These are phyloP conservation scores for Croton laevigatus DNA, from an alignment of 441 rosid genomes.

Conservation along the genomic window DNA sequence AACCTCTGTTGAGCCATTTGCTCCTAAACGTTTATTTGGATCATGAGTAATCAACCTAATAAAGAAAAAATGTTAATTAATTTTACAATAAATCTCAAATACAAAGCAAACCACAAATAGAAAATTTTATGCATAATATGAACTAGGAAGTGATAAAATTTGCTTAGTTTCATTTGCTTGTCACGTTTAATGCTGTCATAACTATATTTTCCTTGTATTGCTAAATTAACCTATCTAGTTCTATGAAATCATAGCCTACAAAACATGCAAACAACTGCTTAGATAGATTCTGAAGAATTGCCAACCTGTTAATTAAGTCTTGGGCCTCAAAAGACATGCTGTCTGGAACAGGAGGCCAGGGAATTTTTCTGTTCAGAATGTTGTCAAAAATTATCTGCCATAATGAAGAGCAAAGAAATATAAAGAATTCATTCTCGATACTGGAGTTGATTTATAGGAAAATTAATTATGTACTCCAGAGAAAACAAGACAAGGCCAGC, in stretches of 20 bases:
- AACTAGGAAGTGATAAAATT: too few species aligned
- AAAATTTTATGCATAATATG: not conserved
- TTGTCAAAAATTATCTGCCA: slow-evolving; percentile 77
- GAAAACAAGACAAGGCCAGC: not conserved
- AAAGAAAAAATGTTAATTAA: slow-evolving; percentile 11
- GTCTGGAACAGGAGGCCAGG: slow-evolving; percentile 73
- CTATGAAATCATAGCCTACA: not conserved
- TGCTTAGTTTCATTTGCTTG: too few species aligned
- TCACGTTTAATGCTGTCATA: too few species aligned
- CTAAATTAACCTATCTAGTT: too few species aligned
- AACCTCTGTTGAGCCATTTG: slow-evolving; percentile 71
- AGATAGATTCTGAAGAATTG: slow-evolving; percentile 15
- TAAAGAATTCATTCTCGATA: slow-evolving; percentile 4
- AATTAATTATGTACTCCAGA: not conserved
- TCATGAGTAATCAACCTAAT: slow-evolving; percentile 69
- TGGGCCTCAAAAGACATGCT: slow-evolving; percentile 77
- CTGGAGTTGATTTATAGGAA: not conserved
- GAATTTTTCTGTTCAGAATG: slow-evolving; percentile 76
- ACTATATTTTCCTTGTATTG: too few species aligned
- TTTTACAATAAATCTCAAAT: not conserved
- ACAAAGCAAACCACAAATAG: not conserved
- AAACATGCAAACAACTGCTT: slow-evolving; percentile 11
- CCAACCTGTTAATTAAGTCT: slow-evolving; percentile 76
- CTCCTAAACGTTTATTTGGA: slow-evolving; percentile 67
- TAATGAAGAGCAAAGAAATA: slow-evolving; percentile 20